Evolutionary conservation across 352 stramenopile genomes (phyloP), one percentile per base, ranked within the genome.

Genomic region (Thalassiosira delicatula): DNA sequence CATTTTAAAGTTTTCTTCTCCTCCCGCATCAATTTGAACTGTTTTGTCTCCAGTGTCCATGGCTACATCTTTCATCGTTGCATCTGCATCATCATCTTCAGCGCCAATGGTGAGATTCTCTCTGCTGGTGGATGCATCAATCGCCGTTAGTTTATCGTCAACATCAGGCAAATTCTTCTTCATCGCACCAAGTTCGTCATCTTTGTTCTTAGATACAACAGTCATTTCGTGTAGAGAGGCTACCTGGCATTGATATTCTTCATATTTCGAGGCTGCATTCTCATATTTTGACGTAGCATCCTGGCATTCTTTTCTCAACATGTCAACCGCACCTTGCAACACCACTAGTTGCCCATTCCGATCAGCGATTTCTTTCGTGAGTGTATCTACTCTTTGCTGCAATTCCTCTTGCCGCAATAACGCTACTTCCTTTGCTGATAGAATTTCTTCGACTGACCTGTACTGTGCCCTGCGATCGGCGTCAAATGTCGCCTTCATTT

Each of bases 401-500:
- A 80, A 72, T 53, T 59, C 62, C 37, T 68, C 17, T 65, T 80
- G 35, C 29, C 46, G 44, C 19, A 40, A 29, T 49, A 74, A 56
- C 32, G 59, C 53, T 46, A 72, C 77, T 80, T 79, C 77, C 44
- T 76, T 75, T 27, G 37, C 56, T 42, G 32, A 40, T 30, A 84
- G 69, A 27, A 84, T 75, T 70, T 66, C 46, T 56, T 76, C 77
- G 7, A 80, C 54, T 51, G 32, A 35, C 21, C 35, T 70, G 27
- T 85, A 70, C 35, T 85, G 77, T 4, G 69, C 46, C 25, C 56
- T 75, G n/a, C 62, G 62, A 44, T 85, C 60, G 14, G 42, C 53
- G 25, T 80, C 42, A 53, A 77, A 80, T 59, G 37, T 56, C 8
- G 71, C 40, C 19, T 62, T 87, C 57, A 87, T 78, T 71, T 87